Base-by-base conservation (phyloP, 371 early-diverging fungal genomes). In the Smittium culicis region DNA sequence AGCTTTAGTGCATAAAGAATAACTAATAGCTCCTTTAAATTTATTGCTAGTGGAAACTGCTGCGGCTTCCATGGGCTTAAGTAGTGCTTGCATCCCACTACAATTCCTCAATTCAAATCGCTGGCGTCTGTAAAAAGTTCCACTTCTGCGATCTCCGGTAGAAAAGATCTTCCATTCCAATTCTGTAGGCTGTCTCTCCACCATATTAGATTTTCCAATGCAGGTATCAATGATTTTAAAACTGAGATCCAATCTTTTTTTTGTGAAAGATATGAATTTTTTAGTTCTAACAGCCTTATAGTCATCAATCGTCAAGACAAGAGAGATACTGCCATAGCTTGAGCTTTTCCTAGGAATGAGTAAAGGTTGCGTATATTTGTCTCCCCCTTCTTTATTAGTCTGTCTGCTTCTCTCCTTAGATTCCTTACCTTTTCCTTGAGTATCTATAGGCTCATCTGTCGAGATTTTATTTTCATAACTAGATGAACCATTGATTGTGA, bases 261-360 rank as follows among this genome's bases (percentile, higher is more conserved):
- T 11, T 11, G 55, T 27, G 57, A 16, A 8, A n/a, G 14, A n/a
- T 16, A 16, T 25, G 34, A 29, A 11, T 33, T 57, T 57, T 57
- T 57, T 57, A 57, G 57, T 25, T 57, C 57, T 57, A 57, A 16
- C 5, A 57, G 57, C 14, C 27, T 14, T 14, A 8, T n/a, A 25
- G 27, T 14, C 57, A 57, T 57, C 3, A 57, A 25, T 27, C n/a
- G 11, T 57, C 57, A 17, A 20, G 1, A 14, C 5, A 31, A 20
- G 14, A 65, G n/a, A 20, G 65, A 66, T 55, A 61, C 35, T n/a
- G 59, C 20, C 0, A 70, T 30, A 16, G 65, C 57, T 31, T 35
- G 54, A 32, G 67, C 8, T n/a, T 35, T 25, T 35, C 70, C 70
- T 1, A 70, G 66, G 5, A 70, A 27, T 20, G 67, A 32, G 31